Evolutionary conservation across 108 stramenopile species (phyloP).

Genomic region (Schizochytrium sp.): DNA sequence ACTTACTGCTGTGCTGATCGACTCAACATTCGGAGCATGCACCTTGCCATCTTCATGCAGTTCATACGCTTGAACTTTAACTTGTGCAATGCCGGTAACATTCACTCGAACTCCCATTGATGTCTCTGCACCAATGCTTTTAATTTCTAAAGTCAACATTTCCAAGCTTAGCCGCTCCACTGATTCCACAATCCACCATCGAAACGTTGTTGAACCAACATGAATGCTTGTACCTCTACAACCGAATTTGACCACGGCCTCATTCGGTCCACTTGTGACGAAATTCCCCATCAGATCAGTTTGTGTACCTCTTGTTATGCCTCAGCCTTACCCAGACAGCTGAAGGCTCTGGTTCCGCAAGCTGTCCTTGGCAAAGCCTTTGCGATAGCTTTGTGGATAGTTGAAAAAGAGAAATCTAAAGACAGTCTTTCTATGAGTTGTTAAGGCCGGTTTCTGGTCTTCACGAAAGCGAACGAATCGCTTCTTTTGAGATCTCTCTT

Average conservation of each 20-base stretch:
- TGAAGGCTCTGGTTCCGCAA: too few species aligned
- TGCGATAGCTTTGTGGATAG: too few species aligned
- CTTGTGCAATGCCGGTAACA: conserved; percentile 62
- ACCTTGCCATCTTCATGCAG: neutral
- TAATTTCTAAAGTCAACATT: conserved; percentile 62
- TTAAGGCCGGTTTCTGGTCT: too few species aligned
- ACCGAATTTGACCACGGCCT: conserved; percentile 61
- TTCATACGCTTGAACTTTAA: conserved; percentile 58
- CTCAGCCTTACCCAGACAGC: too few species aligned
- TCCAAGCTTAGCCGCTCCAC: conserved; percentile 47
- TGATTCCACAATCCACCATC: conserved; percentile 59
- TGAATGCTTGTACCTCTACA: conserved; percentile 59
- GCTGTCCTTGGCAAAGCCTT: too few species aligned
- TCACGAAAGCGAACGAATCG: too few species aligned
- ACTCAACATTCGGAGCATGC: neutral
- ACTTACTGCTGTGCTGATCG: conserved; percentile 59
- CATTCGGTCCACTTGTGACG: conserved; percentile 56
- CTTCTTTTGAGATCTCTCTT: too few species aligned
- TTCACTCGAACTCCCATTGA: conserved; percentile 61
- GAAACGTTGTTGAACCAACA: conserved; percentile 60
- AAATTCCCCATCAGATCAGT: conserved; percentile 29
- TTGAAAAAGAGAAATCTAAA: too few species aligned
- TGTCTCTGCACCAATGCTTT: conserved; percentile 56
- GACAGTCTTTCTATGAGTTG: too few species aligned
- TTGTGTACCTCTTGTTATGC: too few species aligned